Percentiles rank a stretch among this genome's conserved stretches.
phyloP scores from a whole-genome alignment of 768 basidiomycete genomes.

The Amanita subjunquillea region DNA sequence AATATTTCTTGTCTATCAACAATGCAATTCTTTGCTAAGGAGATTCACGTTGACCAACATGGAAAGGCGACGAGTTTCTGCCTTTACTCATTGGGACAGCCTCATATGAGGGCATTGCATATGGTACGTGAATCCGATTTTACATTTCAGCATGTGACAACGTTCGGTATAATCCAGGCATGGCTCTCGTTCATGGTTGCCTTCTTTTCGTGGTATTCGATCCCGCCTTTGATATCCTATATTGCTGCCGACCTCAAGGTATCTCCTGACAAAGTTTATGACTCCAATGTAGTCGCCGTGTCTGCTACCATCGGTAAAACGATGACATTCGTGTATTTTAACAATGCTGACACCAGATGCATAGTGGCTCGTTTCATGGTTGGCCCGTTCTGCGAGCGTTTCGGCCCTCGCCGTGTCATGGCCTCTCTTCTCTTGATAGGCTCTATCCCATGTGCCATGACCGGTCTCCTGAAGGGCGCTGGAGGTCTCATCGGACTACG shows the following conservation, averaged over 20 bases:
- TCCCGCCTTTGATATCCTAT: constrained; percentile 2
- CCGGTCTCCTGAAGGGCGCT: constrained; percentile 35
- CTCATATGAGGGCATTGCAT: constrained; percentile 2
- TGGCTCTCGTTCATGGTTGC: constrained; percentile 3
- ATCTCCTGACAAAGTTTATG: not conserved
- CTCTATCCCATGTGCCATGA: constrained; percentile 48
- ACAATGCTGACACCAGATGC: not conserved
- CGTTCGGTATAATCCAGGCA: not conserved
- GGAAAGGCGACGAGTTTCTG: constrained; percentile 1
- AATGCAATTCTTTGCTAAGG: not conserved
- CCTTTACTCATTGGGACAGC: not conserved
- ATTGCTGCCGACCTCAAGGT: not conserved
- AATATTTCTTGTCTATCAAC: not conserved
- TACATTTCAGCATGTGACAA: not conserved
- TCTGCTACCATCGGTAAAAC: not conserved
- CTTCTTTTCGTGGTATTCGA: constrained; percentile 2
- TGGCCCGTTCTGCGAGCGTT: constrained; percentile 42
- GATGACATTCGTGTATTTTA: not conserved
- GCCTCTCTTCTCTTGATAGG: constrained; percentile 40
- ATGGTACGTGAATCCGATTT: not conserved
- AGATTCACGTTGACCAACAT: not conserved
- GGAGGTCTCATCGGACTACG: constrained; percentile 11
- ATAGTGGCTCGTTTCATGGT: constrained; percentile 33
- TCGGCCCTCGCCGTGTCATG: constrained; percentile 47
- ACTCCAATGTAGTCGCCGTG: constrained; percentile 3